A percentile compares a stretch with the other conserved stretches of the same genome.
Conservation (phyloP, 2,329 filamentous ascomycete genomes). For the Akanthomyces dipterigenus region DNA sequence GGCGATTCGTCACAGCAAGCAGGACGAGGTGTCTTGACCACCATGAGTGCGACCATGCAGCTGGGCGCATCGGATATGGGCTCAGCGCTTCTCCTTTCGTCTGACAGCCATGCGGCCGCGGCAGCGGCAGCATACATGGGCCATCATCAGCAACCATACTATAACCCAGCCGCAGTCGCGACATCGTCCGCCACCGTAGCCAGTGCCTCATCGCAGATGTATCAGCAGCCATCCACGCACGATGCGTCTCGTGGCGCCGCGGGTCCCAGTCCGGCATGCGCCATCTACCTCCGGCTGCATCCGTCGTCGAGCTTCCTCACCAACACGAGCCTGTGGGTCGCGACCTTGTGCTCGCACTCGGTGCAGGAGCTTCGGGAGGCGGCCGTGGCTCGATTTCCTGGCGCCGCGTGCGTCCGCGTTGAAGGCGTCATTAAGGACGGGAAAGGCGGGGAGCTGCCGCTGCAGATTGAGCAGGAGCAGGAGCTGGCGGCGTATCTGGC, state of each 20-base stretch:
- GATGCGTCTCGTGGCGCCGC: slow-evolving; percentile 14
- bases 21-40: slow-evolving; percentile 17
- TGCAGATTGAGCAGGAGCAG: slow-evolving; percentile 62
- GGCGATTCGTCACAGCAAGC: slow-evolving; percentile 18
- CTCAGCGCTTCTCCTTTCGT: slow-evolving; percentile 32
- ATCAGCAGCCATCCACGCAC: slow-evolving; percentile 16
- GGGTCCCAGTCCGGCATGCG: slow-evolving; percentile 27
- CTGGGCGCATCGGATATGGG: slow-evolving; percentile 29
- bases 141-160: slow-evolving; percentile 26
- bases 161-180: neutral
- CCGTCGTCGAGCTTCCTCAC: slow-evolving; percentile 51
- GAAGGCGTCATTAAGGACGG: slow-evolving; percentile 59
- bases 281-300: slow-evolving; percentile 65
- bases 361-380: slow-evolving; percentile 57
- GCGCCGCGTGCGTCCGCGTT: slow-evolving; percentile 50
- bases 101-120: slow-evolving; percentile 28
- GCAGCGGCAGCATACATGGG: slow-evolving; percentile 23
- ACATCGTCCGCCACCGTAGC: neutral
- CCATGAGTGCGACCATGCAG: slow-evolving; percentile 19
- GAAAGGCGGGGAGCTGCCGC: slow-evolving; percentile 52
- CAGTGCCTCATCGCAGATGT: neutral
- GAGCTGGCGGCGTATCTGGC: slow-evolving; percentile 67
- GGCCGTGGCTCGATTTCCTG: slow-evolving; percentile 54
- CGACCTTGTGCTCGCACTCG: slow-evolving; percentile 50
- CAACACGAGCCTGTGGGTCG: slow-evolving; percentile 56